Percentiles rank a stretch among this genome's conserved stretches.
These are phyloP conservation scores for Arthroderma sp. DNA, from an alignment of 2,329 filamentous ascomycete genomes.

Conservation along the genomic window DNA sequence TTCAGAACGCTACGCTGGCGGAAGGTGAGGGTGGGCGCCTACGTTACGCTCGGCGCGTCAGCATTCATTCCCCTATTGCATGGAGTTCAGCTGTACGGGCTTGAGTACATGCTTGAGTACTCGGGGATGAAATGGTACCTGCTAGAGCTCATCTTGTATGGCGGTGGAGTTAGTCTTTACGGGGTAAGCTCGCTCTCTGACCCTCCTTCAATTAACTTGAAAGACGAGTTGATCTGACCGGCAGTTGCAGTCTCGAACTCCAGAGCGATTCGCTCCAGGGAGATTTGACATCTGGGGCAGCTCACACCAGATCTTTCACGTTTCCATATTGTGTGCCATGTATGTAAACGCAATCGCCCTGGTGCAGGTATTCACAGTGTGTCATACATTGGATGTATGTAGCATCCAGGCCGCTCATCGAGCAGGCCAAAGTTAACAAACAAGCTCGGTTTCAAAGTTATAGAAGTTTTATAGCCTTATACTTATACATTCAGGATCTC, in stretches of 20 bases:
- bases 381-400: not conserved
- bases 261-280: conserved; percentile 32
- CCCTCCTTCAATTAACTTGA: not conserved
- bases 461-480: no score
- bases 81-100: not conserved
- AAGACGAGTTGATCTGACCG: not conserved
- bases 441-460: no score
- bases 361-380: not conserved
- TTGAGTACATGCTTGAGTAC: conserved; percentile 14
- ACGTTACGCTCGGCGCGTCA: not conserved
- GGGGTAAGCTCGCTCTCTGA: no score
- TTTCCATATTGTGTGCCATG: conserved; percentile 23
- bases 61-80: not conserved
- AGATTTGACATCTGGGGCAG: conserved; percentile 36
- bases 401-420: not conserved
- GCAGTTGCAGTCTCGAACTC: conserved; percentile 28
- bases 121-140: conserved; percentile 18
- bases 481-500: no score
- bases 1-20: conserved; percentile 10
- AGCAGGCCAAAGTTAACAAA: not conserved
- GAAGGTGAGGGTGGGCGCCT: not conserved
- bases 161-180: not conserved
- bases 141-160: conserved; percentile 15
- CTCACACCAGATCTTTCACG: conserved; percentile 39
- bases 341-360: not conserved